Percentiles rank a stretch among this genome's conserved stretches.
These are phyloP conservation scores for Camellia oleifera DNA, from an alignment of 179 eudicot genomes.

Conservation along the genomic window DNA sequence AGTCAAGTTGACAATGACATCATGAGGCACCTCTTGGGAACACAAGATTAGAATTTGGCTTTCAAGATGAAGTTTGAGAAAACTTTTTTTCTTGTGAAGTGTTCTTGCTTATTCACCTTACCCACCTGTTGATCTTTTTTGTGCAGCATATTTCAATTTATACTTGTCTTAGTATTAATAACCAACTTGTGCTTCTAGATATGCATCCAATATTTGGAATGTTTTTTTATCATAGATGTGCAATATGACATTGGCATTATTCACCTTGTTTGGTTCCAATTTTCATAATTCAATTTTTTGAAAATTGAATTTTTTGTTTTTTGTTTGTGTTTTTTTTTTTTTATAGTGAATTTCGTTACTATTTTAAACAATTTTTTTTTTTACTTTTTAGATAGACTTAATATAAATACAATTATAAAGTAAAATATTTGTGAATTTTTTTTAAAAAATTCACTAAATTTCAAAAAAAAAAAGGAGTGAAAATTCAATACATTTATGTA, in stretches of 20 bases:
- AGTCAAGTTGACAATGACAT: background rate
- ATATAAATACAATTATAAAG: no score
- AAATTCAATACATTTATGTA: no score
- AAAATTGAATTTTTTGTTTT: no score
- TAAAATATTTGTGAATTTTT: no score
- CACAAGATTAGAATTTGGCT: background rate
- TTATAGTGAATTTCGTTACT: no score
- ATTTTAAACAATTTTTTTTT: background rate
- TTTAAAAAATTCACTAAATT: no score
- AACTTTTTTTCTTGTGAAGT: background rate
- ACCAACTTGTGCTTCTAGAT: background rate
- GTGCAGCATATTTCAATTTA: background rate
- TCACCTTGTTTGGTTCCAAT: background rate
- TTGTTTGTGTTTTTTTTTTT: no score
- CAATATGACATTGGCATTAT: background rate
- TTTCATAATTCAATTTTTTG: no score
- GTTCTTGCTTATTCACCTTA: background rate
- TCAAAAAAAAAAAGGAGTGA: no score
- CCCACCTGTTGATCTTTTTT: slow-evolving; percentile 3
- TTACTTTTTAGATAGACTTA: no score
- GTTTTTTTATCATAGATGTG: no score
- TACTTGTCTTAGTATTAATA: background rate
- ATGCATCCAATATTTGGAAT: slow-evolving; percentile 1
- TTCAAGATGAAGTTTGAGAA: slow-evolving; percentile 3
- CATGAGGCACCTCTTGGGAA: background rate